A percentile compares a stretch with the other conserved stretches of the same genome.
phyloP scores from a whole-genome alignment of 148 eudicot genomes.

The Fallopia convolvulus region DNA sequence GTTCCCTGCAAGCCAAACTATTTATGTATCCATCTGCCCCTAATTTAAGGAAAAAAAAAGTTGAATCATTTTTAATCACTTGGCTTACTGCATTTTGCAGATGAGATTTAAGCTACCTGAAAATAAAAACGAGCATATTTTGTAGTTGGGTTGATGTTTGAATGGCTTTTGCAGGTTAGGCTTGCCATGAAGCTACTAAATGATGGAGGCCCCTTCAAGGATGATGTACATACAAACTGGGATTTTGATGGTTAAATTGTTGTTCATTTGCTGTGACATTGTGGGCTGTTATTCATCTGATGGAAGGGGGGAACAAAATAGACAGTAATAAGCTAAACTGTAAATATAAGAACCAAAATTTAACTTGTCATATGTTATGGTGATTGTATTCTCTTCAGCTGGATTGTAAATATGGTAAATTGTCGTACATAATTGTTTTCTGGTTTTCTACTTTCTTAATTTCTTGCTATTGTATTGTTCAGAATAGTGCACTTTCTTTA shows the following conservation, averaged over 20 bases:
- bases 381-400: background rate
- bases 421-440: background rate
- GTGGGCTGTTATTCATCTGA: background rate
- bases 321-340: background rate
- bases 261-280: background rate
- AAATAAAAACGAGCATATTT: background rate
- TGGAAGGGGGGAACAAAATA: background rate
- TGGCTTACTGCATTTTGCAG: too few relatives aligned
- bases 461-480: background rate
- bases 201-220: conserved; percentile 6
- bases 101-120: background rate
- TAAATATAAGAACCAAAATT: background rate
- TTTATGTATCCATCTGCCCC: too few relatives aligned
- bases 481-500: too few relatives aligned
- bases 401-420: background rate
- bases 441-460: background rate
- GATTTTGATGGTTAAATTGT: background rate
- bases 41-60: too few relatives aligned
- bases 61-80: too few relatives aligned
- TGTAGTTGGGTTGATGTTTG: background rate
- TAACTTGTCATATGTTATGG: background rate
- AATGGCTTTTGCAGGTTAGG: conserved; percentile 2
- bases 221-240: background rate
- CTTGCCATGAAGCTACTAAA: conserved; percentile 2
- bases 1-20: background rate